Base-by-base conservation (phyloP, 352 stramenopile genomes). In the Hyaloperonospora arabidopsidis region DNA sequence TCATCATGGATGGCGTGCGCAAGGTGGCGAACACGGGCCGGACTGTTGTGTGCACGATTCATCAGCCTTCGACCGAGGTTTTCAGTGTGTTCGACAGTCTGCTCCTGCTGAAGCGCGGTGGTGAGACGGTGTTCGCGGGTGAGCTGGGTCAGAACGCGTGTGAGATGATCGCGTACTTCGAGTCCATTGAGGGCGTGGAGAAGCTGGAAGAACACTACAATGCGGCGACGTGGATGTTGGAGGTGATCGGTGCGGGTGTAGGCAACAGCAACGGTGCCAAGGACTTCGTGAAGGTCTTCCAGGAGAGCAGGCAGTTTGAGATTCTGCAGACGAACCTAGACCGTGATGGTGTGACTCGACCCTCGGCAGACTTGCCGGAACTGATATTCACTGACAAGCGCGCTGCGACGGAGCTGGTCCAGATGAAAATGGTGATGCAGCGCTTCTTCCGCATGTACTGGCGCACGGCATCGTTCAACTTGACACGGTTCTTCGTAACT, bases 41-140 rank as follows among this genome's bases (percentile, higher is more conserved):
- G 14, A 92, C 79, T 1, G 67, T 97, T 13, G 63, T 97, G 3
- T 96, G 91, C 39, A 97, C 87, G 29, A 97, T 97, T 64, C 89
- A 97, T 64, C 91, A 97, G 67, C 91, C 91, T 34, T 83, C 72
- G 10, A 78, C 74, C 0, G 80, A 95, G 45, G 79, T 96, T 1
- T 96, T 96, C 44, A 76, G 46, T 28, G 53, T 66, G 1, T 66
- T 66, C 19, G 52, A 66, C 47, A 61, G 48, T 45, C 18, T 66
- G 41, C 8, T 66, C 8, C 43, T 66, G 12, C 36, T 66, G 11
- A 66, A 66, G 25, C 59, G 57, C 22, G 57, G 52, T 73, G 76
- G 77, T 7, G 52, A 64, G 43, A 79, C 64, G 0, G 67, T 79
- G 5, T 87, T 79, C 45, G 76, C 68, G 11, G 76, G 76, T 34